These are phyloP conservation scores for Capsella bursapastoris DNA, from an alignment of 345 rosid species.

Conservation along the genomic window DNA sequence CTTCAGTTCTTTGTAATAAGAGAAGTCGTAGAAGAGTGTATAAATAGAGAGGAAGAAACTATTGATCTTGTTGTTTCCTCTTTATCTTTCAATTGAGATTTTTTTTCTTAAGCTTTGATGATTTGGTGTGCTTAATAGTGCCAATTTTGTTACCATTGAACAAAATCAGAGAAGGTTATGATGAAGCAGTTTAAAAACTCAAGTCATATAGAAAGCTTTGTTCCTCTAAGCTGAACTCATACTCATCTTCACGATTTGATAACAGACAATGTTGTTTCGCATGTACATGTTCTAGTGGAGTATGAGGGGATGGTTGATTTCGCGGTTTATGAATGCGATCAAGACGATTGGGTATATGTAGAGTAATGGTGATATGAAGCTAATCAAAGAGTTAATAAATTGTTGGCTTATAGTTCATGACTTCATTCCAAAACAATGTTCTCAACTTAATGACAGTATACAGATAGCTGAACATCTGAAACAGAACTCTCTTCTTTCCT, in stretches of 20 bases:
- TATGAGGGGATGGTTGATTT: not conserved
- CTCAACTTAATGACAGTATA: slow-evolving; percentile 11
- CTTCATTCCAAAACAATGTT: slow-evolving; percentile 43
- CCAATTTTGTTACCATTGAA: not conserved
- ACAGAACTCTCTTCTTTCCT: slow-evolving; percentile 24
- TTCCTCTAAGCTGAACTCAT: slow-evolving; percentile 29
- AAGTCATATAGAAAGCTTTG: not conserved
- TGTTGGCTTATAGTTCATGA: slow-evolving; percentile 47
- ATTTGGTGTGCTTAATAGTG: not conserved
- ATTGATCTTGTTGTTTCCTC: slow-evolving; percentile 10
- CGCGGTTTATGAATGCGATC: not conserved
- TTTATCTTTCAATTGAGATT: not conserved
- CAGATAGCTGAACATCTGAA: slow-evolving; percentile 14
- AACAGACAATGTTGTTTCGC: not conserved
- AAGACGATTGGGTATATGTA: not conserved
- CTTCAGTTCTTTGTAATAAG: slow-evolving; percentile 26
- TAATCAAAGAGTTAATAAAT: slow-evolving; percentile 46
- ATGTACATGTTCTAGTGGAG: not conserved
- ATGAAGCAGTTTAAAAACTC: not conserved
- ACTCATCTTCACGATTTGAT: not conserved
- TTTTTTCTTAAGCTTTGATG: not conserved
- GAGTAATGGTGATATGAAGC: slow-evolving; percentile 35
- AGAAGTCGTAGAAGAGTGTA: slow-evolving; percentile 31
- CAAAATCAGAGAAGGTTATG: not conserved
- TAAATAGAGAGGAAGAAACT: not conserved